phyloP scores from a whole-genome alignment of 306 rosid genomes.

The Medicago truncatula region DNA sequence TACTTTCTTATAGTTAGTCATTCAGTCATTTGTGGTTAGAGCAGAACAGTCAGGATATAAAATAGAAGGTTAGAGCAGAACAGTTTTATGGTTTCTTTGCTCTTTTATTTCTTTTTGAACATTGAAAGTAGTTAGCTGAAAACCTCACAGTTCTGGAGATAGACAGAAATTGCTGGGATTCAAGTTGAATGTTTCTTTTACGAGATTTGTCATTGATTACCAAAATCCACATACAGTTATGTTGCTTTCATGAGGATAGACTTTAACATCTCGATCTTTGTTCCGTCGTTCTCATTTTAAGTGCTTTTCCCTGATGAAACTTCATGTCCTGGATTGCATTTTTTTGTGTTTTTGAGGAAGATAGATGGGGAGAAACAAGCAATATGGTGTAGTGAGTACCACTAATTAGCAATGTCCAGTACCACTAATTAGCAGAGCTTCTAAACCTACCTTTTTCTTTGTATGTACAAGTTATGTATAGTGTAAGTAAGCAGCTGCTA shows the following conservation, averaged over 20 bases:
- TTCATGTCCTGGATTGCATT: neutral
- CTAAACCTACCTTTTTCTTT: neutral
- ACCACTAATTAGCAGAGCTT: too few species aligned
- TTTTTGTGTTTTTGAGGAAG: neutral
- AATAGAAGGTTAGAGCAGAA: conserved; percentile 13
- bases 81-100: neutral
- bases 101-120: conserved; percentile 11
- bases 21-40: neutral
- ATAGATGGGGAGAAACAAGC: conserved; percentile 7
- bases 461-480: conserved; percentile 12
- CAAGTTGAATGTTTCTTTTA: neutral
- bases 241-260: conserved; percentile 23
- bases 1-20: neutral
- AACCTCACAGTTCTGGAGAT: neutral
- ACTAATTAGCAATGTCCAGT: neutral
- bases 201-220: conserved; percentile 17
- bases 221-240: neutral
- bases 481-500: conserved; percentile 15
- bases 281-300: conserved; percentile 15
- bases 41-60: neutral
- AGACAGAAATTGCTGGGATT: conserved; percentile 31
- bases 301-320: neutral
- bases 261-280: neutral
- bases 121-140: neutral
- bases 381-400: neutral